Conservation (phyloP, 208 protist species). For the Vickermania spadyakhi region DNA sequence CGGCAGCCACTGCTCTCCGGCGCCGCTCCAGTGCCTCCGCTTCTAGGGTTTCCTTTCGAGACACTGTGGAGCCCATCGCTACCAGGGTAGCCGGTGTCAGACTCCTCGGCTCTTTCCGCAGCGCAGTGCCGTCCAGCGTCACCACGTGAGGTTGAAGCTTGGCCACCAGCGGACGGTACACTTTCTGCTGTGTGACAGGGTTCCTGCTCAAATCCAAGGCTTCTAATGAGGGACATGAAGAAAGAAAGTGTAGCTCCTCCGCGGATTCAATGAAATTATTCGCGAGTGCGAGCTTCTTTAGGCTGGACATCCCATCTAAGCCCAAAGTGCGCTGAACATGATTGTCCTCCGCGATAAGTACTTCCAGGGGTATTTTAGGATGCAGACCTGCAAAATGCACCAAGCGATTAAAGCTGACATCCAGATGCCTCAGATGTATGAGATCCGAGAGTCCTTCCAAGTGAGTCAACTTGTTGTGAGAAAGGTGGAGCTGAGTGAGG, state of each 20-base stretch:
- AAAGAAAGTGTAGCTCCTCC: constrained; percentile 55
- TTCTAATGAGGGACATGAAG: constrained; percentile 33
- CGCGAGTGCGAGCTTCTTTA: constrained; percentile 39
- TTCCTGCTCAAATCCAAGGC: constrained; percentile 46
- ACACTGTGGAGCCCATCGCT: too few species aligned
- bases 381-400: constrained; percentile 37
- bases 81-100: background rate
- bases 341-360: constrained; percentile 66
- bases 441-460: constrained; percentile 51
- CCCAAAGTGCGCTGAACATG: constrained; percentile 32
- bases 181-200: constrained; percentile 36
- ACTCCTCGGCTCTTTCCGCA: constrained; percentile 24
- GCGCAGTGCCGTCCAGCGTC: constrained; percentile 56
- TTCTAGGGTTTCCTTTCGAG: background rate
- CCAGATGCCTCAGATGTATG: constrained; percentile 54
- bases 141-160: constrained; percentile 34
- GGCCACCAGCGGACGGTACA: constrained; percentile 32
- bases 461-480: constrained; percentile 58
- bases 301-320: constrained; percentile 37
- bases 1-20: background rate
- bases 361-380: constrained; percentile 28
- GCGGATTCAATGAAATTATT: constrained; percentile 71
- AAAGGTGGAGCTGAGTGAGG: constrained; percentile 61
- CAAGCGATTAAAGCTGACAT: constrained; percentile 72
- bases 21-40: background rate